These are phyloP conservation scores for Acidiella bohemica DNA, from an alignment of 495 filamentous ascomycete genomes.

Conservation along the genomic window DNA sequence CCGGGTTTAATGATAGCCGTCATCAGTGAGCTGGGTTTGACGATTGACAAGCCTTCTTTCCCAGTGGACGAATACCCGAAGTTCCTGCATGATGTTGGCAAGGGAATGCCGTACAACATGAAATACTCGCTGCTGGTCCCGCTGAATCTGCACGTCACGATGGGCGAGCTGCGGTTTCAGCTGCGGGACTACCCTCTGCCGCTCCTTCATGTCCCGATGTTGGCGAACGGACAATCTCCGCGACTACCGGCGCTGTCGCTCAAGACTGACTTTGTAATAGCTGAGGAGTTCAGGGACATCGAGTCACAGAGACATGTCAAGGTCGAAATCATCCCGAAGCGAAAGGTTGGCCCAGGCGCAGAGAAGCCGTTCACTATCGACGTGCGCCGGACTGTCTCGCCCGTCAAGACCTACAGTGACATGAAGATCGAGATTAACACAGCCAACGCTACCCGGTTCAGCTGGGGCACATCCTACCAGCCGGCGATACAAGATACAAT, in stretches of 20 bases:
- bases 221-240: conserved; percentile 64
- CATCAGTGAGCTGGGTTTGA: conserved; percentile 72
- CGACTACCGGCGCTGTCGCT: conserved; percentile 71
- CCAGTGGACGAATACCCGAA: conserved; percentile 62
- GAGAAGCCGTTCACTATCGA: conserved; percentile 54
- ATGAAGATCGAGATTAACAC: conserved; percentile 86
- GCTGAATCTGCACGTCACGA: conserved; percentile 75
- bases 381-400: conserved; percentile 81
- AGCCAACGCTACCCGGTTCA: conserved; percentile 76
- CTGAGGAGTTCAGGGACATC: conserved; percentile 72
- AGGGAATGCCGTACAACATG: conserved; percentile 88
- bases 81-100: conserved; percentile 78
- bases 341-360: conserved; percentile 29
- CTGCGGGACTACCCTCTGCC: conserved; percentile 90
- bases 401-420: conserved; percentile 94
- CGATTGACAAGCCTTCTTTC: conserved; percentile 89
- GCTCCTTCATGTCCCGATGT: conserved; percentile 74
- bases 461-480: conserved; percentile 95
- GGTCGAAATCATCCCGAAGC: conserved; percentile 72
- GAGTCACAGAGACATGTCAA: conserved; percentile 66
- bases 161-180: conserved; percentile 77
- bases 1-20: conserved; percentile 68
- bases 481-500: conserved; percentile 99
- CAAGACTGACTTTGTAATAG: conserved; percentile 88
- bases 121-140: conserved; percentile 79